Evolutionary conservation across 345 rosid species (phyloP).

Genomic region (thale cress (Arabidopsis thaliana)): TAIR10.1 NC_003074.8:3993001-3993500

Average conservation of each 20-base stretch:
- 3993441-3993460: not conserved
- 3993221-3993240: constrained; percentile 47
- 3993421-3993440: constrained; percentile 46
- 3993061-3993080: constrained; percentile 52
- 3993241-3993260: constrained; percentile 28
- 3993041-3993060: constrained; percentile 51
- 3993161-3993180: constrained; percentile 51
- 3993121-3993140: constrained; percentile 52
- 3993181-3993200: constrained; percentile 50
- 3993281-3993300: constrained; percentile 18
- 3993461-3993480: constrained; percentile 51
- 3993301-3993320: no score
- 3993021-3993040: constrained; percentile 51
- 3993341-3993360: no score
- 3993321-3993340: no score
- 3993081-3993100: constrained; percentile 57
- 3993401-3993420: constrained; percentile 21
- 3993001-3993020: constrained; percentile 45
- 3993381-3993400: not conserved
- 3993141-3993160: constrained; percentile 52
- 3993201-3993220: constrained; percentile 54
- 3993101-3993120: constrained; percentile 48
- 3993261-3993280: constrained; percentile 32
- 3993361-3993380: no score
- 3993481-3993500: constrained; percentile 80